Base-by-base conservation (phyloP, 169 alveolate species). In the Plasmodium fragile region DNA sequence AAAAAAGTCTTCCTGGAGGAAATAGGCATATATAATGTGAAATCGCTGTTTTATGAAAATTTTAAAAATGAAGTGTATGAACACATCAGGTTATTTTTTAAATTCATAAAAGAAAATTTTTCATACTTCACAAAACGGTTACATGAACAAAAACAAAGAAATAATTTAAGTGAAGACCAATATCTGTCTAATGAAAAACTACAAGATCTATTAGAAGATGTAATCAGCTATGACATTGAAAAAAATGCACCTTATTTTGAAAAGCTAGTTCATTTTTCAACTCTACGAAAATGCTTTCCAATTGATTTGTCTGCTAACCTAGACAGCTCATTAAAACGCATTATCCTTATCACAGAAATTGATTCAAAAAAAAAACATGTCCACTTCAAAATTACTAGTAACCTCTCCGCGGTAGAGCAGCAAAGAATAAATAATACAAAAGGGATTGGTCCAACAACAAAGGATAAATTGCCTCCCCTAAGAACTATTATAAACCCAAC, bases 71-170 rank as follows among this genome's bases (percentile, higher is more conserved):
- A 84, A n/a, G 41, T 84, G 10, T 72, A 84, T 73, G 59, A 39
- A 30, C 32, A 52, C 18, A 4, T 84, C n/a, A 72, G 4, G 36
- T 4, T 73, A n/a, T 30, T 84, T 30, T 71, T 84, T 39, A 72
- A 73, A 16, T 84, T 84, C 41, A 52, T 84, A 22, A 84, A 65
- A 34, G 39, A 72, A 3, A 84, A 84, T 84, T 72, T 84, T 73
- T 1, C 80, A 0, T 49, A 73, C 22, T 13, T 84, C 2, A 49
- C 59, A 25, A 30, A 32, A 84, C 28, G n/a, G 25, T 0, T 84
- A 11, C 30, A 71, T 3, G 78, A 72, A 8, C 79, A 84, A 22
- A 84, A 72, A 52, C 25, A 71, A 65, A 84, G 34, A 49, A 45
- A 84, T 7, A 52, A 84, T 4, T 18, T 73, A 52, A 18, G 22